phyloP scores from a whole-genome alignment of 2,329 filamentous ascomycete species.

The Talaromyces sp. region DNA sequence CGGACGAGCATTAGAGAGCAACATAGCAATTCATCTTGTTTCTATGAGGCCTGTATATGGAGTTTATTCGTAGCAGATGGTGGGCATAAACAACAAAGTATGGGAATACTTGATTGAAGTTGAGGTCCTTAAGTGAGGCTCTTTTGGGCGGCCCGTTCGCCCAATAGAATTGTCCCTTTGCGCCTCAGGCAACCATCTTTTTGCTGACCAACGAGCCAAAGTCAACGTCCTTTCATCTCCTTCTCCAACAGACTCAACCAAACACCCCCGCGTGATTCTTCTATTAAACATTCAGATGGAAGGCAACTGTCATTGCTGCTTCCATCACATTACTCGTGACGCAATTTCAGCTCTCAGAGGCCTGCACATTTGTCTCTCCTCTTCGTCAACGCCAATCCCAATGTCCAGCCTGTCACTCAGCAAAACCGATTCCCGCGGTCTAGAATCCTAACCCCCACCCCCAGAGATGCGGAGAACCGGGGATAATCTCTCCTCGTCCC shows the following conservation, averaged over 20 bases:
- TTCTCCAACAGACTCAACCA: background rate
- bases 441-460: conserved; percentile 9
- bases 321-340: background rate
- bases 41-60: no score
- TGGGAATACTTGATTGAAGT: no score
- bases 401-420: conserved; percentile 9
- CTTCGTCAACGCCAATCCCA: conserved; percentile 2
- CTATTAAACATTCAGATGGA: background rate
- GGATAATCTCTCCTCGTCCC: conserved; percentile 27
- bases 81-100: no score
- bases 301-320: background rate
- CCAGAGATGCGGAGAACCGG: conserved; percentile 28
- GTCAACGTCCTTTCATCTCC: background rate
- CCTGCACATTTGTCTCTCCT: background rate
- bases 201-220: background rate
- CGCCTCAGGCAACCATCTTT: background rate
- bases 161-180: background rate
- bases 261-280: background rate
- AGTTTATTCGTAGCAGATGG: no score
- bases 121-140: no score
- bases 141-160: background rate
- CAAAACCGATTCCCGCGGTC: conserved; percentile 15
- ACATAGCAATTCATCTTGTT: no score
- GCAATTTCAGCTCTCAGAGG: background rate
- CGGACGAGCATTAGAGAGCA: no score